Conservation (phyloP, 1,139 yeast genomes). For the Sugiyamaella novakii region DNA sequence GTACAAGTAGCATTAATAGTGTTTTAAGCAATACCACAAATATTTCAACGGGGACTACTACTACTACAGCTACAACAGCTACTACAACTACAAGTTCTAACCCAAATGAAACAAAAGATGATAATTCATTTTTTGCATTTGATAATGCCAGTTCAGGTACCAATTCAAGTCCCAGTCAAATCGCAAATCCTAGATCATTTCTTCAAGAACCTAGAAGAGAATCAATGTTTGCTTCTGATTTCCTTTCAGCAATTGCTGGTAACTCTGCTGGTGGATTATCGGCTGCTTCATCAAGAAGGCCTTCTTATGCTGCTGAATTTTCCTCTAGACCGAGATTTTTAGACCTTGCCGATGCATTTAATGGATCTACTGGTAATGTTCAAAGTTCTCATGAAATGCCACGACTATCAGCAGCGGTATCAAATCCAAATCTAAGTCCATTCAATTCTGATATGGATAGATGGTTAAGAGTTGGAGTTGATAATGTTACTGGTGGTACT, state of each 20-base stretch:
- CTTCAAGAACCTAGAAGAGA: slow-evolving; percentile 18
- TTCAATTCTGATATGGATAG: slow-evolving; percentile 9
- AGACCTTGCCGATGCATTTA: slow-evolving; percentile 16
- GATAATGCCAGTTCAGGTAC: no score
- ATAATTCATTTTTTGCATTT: no score
- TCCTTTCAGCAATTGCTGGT: slow-evolving; percentile 7
- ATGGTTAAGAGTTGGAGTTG: slow-evolving; percentile 13
- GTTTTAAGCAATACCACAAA: no score
- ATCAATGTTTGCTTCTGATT: slow-evolving; percentile 16
- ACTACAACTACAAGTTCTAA: background rate
- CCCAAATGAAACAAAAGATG: no score
- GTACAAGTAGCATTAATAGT: background rate
- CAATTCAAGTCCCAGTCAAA: background rate
- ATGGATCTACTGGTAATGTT: background rate
- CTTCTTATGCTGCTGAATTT: slow-evolving; percentile 42
- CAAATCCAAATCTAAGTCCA: slow-evolving; percentile 17
- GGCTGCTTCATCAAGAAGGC: slow-evolving; percentile 38
- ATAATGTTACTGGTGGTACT: background rate
- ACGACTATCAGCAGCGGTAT: slow-evolving; percentile 7
- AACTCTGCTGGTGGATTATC: slow-evolving; percentile 27
- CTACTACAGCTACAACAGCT: background rate
- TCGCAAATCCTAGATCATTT: slow-evolving; percentile 8
- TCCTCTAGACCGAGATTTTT: slow-evolving; percentile 34
- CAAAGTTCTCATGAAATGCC: slow-evolving; percentile 10
- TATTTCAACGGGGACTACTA: no score